Evolutionary conservation across 495 filamentous ascomycete genomes (phyloP).

Genomic region (Entonaema liquescens): DNA sequence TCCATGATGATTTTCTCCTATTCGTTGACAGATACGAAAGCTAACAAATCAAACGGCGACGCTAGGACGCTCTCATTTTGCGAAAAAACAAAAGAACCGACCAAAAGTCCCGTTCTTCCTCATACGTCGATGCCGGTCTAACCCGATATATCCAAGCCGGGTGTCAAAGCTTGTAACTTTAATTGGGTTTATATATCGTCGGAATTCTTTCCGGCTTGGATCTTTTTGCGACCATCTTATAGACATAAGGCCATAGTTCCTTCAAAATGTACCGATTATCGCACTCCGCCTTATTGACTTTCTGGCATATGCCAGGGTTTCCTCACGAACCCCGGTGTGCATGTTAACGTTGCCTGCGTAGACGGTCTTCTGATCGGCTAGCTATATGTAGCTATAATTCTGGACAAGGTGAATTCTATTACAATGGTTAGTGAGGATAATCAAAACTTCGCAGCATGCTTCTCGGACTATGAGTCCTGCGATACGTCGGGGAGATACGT

Average conservation of each 20-base stretch:
- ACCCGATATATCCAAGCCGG: conserved; percentile 11
- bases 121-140: conserved; percentile 22
- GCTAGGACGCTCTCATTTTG: conserved; percentile 7
- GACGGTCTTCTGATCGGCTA: too few relatives aligned
- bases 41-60: conserved; percentile 15
- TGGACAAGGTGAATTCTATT: too few relatives aligned
- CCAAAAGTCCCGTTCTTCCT: conserved; percentile 34
- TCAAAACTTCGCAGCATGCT: too few relatives aligned
- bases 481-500: too few relatives aligned
- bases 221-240: not conserved
- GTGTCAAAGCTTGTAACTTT: conserved; percentile 13
- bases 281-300: not conserved
- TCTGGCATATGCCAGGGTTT: too few relatives aligned
- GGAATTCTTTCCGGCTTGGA: conserved; percentile 12
- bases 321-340: not conserved
- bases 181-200: not conserved
- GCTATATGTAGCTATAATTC: too few relatives aligned
- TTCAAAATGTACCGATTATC: conserved; percentile 12
- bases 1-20: not conserved
- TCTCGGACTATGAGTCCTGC: too few relatives aligned
- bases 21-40: not conserved
- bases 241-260: conserved; percentile 9
- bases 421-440: too few relatives aligned
- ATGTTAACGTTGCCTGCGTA: not conserved
- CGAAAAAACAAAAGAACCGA: conserved; percentile 10